Conservation (phyloP, 495 filamentous ascomycete species). For the Aspergillus bertholletiae region DNA sequence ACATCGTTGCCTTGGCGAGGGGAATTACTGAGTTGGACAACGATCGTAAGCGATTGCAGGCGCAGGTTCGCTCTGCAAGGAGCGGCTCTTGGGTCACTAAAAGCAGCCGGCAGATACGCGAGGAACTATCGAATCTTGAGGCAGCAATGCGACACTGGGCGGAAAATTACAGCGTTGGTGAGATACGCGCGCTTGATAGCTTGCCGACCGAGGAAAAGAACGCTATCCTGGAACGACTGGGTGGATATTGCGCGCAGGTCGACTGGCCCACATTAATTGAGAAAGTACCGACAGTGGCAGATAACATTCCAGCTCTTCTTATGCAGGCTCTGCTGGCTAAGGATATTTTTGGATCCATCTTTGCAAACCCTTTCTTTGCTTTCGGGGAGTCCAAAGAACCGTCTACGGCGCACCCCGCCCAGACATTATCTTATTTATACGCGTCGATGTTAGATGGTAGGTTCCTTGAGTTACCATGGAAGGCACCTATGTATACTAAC, state of each 20-base stretch:
- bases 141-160: slow-evolving; percentile 8
- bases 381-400: background rate
- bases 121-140: slow-evolving; percentile 1
- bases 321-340: slow-evolving; percentile 5
- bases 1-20: background rate
- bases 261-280: background rate
- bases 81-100: background rate
- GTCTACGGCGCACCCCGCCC: background rate
- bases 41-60: slow-evolving; percentile 2
- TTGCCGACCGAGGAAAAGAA: background rate
- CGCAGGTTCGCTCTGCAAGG: background rate
- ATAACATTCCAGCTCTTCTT: slow-evolving; percentile 3
- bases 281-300: background rate
- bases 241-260: background rate
- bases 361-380: slow-evolving; percentile 10
- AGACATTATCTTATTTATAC: slow-evolving; percentile 1
- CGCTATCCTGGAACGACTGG: background rate
- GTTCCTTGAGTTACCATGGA: background rate
- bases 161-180: background rate
- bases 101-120: slow-evolving; percentile 1
- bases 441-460: slow-evolving; percentile 1
- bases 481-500: no score
- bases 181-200: background rate
- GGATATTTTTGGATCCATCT: slow-evolving; percentile 1
- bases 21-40: background rate